Evolutionary conservation across 257 asterid species (phyloP).

Genomic region (Thymus quinquecostatus): DNA sequence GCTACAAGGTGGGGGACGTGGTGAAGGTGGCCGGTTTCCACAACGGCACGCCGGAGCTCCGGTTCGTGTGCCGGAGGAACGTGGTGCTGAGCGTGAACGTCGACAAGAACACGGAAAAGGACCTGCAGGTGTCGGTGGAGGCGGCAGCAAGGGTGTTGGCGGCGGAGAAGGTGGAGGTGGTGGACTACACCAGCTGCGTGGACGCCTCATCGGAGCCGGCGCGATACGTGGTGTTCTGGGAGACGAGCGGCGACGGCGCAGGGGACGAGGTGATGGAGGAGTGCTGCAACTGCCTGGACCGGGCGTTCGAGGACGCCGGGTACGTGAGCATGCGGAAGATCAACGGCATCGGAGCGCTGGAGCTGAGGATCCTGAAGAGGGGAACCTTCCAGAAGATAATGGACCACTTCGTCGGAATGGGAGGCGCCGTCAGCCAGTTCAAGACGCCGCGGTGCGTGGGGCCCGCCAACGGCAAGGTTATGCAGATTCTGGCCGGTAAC

Average conservation of each 20-base stretch:
- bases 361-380: conserved; percentile 55
- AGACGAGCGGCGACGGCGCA: conserved; percentile 53
- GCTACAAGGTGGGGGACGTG: conserved; percentile 68
- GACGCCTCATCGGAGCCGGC: conserved; percentile 53
- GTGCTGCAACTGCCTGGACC: conserved; percentile 72
- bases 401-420: conserved; percentile 76
- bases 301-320: conserved; percentile 63
- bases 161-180: conserved; percentile 56
- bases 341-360: conserved; percentile 58
- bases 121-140: conserved; percentile 66
- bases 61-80: conserved; percentile 61
- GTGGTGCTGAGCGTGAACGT: conserved; percentile 63
- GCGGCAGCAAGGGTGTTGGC: conserved; percentile 49
- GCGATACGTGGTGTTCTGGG: conserved; percentile 70
- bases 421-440: conserved; percentile 88
- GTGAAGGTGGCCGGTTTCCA: conserved; percentile 70
- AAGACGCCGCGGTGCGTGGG: conserved; percentile 82
- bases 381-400: conserved; percentile 75
- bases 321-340: conserved; percentile 61
- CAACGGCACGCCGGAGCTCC: conserved; percentile 72
- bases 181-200: conserved; percentile 66
- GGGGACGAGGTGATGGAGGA: conserved; percentile 46
- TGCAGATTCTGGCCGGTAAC: conserved; percentile 53
- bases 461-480: conserved; percentile 39
- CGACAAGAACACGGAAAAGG: conserved; percentile 81